Conservation (phyloP, 1,284 basidiomycete genomes). For the Trichosporon faecale region DNA sequence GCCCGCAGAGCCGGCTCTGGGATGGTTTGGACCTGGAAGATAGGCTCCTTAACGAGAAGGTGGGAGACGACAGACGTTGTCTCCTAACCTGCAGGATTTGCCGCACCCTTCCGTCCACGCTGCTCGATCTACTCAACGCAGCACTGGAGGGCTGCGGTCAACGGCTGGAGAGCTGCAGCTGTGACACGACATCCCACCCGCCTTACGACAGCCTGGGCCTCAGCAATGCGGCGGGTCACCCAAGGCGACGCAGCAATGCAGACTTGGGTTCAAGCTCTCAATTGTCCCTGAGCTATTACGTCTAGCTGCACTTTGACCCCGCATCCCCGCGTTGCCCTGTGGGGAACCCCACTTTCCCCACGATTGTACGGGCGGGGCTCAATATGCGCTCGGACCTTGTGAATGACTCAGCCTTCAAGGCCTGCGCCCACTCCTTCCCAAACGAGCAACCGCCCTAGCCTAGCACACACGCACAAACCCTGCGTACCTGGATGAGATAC, state of each 20-base stretch:
- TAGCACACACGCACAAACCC: too few relatives aligned
- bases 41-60: not conserved
- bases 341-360: constrained; percentile 10
- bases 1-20: not conserved
- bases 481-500: not conserved
- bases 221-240: too few relatives aligned
- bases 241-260: not conserved
- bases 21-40: not conserved
- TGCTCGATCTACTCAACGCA: too few relatives aligned
- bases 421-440: not conserved
- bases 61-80: not conserved
- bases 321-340: not conserved
- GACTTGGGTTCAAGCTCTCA: not conserved
- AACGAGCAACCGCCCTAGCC: not conserved
- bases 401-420: constrained; percentile 9
- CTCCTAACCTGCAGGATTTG: not conserved
- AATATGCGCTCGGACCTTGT: constrained; percentile 7
- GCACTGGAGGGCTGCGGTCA: too few relatives aligned
- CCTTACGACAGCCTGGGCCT: too few relatives aligned
- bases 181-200: too few relatives aligned
- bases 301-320: not conserved
- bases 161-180: too few relatives aligned
- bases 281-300: constrained; percentile 9
- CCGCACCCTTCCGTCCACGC: not conserved
- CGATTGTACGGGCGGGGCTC: constrained; percentile 5